Evolutionary conservation across 257 asterid species (phyloP), one percentile per base, ranked within the genome.

Genomic region (Fraxinus pennsylvanica): DNA sequence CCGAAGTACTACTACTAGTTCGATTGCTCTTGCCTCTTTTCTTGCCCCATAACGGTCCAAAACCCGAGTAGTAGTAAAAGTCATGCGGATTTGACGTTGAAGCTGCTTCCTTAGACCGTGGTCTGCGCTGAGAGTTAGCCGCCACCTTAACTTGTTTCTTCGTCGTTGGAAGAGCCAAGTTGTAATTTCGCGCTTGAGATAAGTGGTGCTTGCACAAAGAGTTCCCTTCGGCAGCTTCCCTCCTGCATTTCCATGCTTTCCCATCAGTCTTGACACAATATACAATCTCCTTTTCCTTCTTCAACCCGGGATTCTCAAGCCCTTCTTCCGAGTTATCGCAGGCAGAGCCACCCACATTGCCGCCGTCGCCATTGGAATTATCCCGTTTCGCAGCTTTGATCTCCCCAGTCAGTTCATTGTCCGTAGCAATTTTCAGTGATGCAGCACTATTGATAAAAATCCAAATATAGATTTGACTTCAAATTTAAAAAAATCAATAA

Each of bases 171-270:
- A 66, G 76, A 27, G 66, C 72, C n/a, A 10, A 30, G 74, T 36
- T 39, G 79, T 80, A 77, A 79, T 54, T 85, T 22, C 71, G 85
- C 2, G 70, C 74, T 33, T 68, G 68, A 33, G 86, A 50, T 1
- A 85, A 74, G 54, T 91, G 94, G 71, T 85, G 90, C 43, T 88
- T 85, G 73, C 94, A 89, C 21, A 84, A 79, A 3, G 89, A 25
- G 47, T 79, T 81, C 2, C 87, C 91, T 17, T 65, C 27, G 0
- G 81, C 79, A 0, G 88, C 93, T 77, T 81, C 85, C 6, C 79
- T 79, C 66, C 72, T 75, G 81, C 93, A 90, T 57, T 87, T 89
- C 93, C 92, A 89, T 59, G 87, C 88, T 83, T 89, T 88, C 2
- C 92, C 96, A 17, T 87, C 96, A 0, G 83, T 91, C 71, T 90